These are phyloP conservation scores for Chalaropsis ovoidea DNA, from an alignment of 2,329 filamentous ascomycete genomes.

Conservation along the genomic window DNA sequence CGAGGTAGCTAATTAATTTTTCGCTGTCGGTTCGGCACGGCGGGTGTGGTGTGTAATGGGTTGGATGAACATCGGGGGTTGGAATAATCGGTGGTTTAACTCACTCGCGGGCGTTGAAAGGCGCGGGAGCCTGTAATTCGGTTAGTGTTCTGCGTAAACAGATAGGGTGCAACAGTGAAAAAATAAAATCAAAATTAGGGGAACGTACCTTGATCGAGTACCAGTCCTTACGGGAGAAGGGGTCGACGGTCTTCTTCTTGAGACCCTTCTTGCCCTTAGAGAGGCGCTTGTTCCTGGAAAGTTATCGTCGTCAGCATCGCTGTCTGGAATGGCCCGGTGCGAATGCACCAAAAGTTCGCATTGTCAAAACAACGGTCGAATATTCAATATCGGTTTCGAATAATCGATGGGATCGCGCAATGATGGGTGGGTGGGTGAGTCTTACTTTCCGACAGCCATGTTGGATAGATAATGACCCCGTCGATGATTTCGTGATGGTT, in stretches of 20 bases:
- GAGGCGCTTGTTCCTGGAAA: conserved; percentile 91
- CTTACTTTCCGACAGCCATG: conserved; percentile 54
- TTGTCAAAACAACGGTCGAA: background rate
- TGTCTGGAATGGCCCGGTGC: background rate
- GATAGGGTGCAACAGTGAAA: background rate
- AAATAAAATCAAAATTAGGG: background rate
- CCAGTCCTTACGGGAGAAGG: conserved; percentile 98
- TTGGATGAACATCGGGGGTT: background rate
- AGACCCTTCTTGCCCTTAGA: conserved; percentile 99
- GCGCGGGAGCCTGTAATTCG: conserved; percentile 65
- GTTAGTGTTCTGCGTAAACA: conserved; percentile 28
- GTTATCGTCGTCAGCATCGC: conserved; percentile 28
- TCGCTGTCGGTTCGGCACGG: background rate
- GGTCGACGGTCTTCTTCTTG: conserved; percentile 98
- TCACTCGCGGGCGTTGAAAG: conserved; percentile 95
- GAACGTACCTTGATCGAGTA: conserved; percentile 83
- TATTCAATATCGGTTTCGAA: conserved; percentile 14
- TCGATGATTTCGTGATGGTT: conserved; percentile 37
- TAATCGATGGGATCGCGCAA: background rate
- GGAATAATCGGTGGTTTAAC: conserved; percentile 32
- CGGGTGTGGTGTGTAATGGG: background rate
- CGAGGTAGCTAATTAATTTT: background rate
- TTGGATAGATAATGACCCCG: conserved; percentile 43
- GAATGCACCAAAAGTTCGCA: background rate
- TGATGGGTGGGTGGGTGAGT: conserved; percentile 23